Evolutionary conservation across 78 protist genomes (phyloP), one percentile per base, ranked within the genome.

Genomic region (Tieghemostelium lacteum): DNA sequence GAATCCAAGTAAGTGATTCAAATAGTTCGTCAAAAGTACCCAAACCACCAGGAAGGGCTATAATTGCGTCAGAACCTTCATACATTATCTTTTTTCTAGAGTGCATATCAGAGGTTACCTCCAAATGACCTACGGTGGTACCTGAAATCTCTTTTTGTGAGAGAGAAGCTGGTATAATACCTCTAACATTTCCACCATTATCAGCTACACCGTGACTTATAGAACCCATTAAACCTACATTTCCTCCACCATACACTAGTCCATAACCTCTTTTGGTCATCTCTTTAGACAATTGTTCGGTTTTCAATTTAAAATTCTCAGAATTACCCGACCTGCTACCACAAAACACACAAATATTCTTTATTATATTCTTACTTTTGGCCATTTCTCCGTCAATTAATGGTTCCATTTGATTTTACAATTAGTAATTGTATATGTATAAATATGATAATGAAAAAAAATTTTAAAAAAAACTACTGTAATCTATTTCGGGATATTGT

Each of bases 1-100:
- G 94, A 67, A 70, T 50, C 94, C 94, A 91, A 26, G 94, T 91
- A 10, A 86, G 54, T 22, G 64, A 50, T 69, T 83, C 91, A 33
- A 83, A 83, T 69, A 83, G 65, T 60, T 83, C 91, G 64, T 83
- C 91, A 42, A 91, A 80, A 10, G 94, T 91, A 49, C 94, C 94
- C 10, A 91, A 39, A 52, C 94, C 94, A 58, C 94, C 94, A 34
- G 94, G 94, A 36, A 91, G 29, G 14, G 94, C 94, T 33, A 91
- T 91, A 31, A 91, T 75, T 20, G 94, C 94, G 58, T 91, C 85
- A 0, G 87, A 58, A 39, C 33, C 17, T 19, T 73, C 55, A 40
- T 91, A 91, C 88, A 91, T 77, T 17, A 80, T 69, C 26, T 74
- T 50, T 60, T 91, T 91, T 42, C 94, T 73, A 2, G 87, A 39